Conservation (phyloP, 805 yeast species). For the Saturnispora halmiae region DNA sequence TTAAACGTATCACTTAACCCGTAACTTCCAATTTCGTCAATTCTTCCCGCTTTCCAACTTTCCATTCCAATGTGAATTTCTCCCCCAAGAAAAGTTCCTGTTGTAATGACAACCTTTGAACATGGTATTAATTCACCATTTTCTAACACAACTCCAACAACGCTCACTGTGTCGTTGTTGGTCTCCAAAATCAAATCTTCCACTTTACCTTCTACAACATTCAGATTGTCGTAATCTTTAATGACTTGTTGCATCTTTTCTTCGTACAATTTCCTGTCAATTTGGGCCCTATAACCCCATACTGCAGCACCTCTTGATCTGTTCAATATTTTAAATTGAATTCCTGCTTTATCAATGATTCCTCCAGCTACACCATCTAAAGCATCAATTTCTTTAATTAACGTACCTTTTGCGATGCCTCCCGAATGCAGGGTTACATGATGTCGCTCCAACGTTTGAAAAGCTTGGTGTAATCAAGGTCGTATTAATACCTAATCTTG, state of each 20-base stretch:
- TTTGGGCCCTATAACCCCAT: constrained; percentile 97
- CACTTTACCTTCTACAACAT: constrained; percentile 64
- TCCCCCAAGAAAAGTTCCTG: constrained; percentile 92
- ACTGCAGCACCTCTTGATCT: constrained; percentile 90
- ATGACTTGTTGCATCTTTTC: constrained; percentile 69
- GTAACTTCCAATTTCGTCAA: constrained; percentile 85
- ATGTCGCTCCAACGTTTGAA: constrained; percentile 80
- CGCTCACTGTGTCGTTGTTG: constrained; percentile 10
- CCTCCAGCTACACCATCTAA: constrained; percentile 83
- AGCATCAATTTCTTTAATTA: constrained; percentile 90
- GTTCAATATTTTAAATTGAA: constrained; percentile 81
- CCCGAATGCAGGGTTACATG: constrained; percentile 97
- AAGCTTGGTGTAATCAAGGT: constrained; percentile 69
- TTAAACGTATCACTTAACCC: constrained; percentile 75
- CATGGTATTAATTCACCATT: constrained; percentile 56
- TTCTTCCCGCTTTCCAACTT: constrained; percentile 81
- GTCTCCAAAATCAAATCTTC: constrained; percentile 77
- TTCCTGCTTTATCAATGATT: constrained; percentile 89
- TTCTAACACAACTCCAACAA: constrained; percentile 58
- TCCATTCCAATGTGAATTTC: constrained; percentile 88
- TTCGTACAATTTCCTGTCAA: constrained; percentile 74
- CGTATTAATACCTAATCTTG: constrained; percentile 69
- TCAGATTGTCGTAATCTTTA: constrained; percentile 44
- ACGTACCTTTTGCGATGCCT: constrained; percentile 95
- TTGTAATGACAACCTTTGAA: constrained; percentile 72